Base-by-base conservation (phyloP, 2,329 filamentous ascomycete species). In the Epichloe scottii region DNA sequence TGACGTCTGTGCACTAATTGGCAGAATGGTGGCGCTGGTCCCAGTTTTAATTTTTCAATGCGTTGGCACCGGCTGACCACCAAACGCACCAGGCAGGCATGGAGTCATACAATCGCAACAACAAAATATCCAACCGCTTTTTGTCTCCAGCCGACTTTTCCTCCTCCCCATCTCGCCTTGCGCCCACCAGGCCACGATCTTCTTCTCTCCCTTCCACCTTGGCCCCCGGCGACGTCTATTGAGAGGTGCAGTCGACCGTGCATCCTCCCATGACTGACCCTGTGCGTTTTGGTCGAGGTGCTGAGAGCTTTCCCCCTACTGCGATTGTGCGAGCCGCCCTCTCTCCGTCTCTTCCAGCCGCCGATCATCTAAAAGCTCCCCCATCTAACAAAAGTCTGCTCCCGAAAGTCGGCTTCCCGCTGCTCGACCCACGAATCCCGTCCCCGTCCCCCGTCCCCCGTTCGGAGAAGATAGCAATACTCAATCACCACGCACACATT, bases 281-380 rank as follows among this genome's bases (percentile, higher is more conserved):
- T 60, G 65, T 63, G 65, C 59, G 55, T 63, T 57, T 59, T 61
- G 59, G 59, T 58, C 60, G 55, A 60, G 61, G 59, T 57, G 59
- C 62, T 54, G 63, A 66, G 59, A 61, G 55, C 48, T 30, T 34
- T 2, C 26, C 26, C 19, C 26, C 8, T 30, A 30, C 26, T 30
- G 26, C 26, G 26, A 30, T 30, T 30, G 26, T 30, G 26, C 26
- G 26, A 39, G 30, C 3, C 39, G 35, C 43, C 37, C 17, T 35
- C 17, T 41, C 37, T 33, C 21, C 14, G 8, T 49, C 33, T 34
- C 6, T 23, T 11, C 37, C 10, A 43, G 19, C 40, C 40, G 17
- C 12, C 19, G 38, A 15, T 39, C 38, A 15, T 43, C 21, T 26
- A 7, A 43, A 15, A 6, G 12, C 21, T 26, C 46, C 23, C 21